Evolutionary conservation across 192 early-diverging fungal genomes (phyloP).

Genomic region (Geranomyces michiganensis): DNA sequence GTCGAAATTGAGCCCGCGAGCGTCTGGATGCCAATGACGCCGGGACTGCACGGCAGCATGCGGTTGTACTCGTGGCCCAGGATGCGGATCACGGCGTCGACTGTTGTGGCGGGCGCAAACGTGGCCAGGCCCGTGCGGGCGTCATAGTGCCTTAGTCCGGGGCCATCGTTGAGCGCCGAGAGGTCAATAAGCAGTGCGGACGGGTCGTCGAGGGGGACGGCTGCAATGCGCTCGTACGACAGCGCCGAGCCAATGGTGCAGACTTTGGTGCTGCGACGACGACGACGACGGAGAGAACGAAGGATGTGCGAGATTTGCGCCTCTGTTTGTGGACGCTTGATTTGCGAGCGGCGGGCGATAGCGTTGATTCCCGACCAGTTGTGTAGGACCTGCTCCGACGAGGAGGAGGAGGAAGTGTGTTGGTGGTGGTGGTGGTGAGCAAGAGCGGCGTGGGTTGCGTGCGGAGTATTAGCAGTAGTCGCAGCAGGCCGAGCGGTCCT

Average conservation of each 20-base stretch:
- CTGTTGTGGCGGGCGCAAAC: conserved; percentile 36
- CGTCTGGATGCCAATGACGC: conserved; percentile 43
- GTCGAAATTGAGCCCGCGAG: conserved; percentile 46
- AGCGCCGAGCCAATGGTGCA: conserved; percentile 26
- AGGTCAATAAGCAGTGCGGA: conserved; percentile 32
- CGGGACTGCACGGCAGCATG: conserved; percentile 36
- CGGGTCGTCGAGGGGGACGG: conserved; percentile 13
- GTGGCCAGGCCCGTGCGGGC: conserved; percentile 10
- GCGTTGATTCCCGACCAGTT: conserved; percentile 35
- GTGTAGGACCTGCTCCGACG: too few species aligned
- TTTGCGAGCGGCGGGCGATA: conserved; percentile 20
- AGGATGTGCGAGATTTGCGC: conserved; percentile 27
- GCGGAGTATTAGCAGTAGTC: too few species aligned
- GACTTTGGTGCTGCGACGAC: neutral
- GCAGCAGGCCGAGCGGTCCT: too few species aligned
- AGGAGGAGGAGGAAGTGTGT: too few species aligned
- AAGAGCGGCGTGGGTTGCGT: too few species aligned
- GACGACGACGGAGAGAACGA: too few species aligned
- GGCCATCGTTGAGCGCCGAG: conserved; percentile 4
- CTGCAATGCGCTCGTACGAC: conserved; percentile 27
- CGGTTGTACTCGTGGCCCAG: conserved; percentile 21
- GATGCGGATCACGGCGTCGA: conserved; percentile 32
- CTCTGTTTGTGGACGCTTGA: conserved; percentile 20
- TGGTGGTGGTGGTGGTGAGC: too few species aligned
- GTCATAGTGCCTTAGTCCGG: neutral